Base-by-base conservation (phyloP, 2,329 filamentous ascomycete genomes). In the Dichotomopilus funicola region DNA sequence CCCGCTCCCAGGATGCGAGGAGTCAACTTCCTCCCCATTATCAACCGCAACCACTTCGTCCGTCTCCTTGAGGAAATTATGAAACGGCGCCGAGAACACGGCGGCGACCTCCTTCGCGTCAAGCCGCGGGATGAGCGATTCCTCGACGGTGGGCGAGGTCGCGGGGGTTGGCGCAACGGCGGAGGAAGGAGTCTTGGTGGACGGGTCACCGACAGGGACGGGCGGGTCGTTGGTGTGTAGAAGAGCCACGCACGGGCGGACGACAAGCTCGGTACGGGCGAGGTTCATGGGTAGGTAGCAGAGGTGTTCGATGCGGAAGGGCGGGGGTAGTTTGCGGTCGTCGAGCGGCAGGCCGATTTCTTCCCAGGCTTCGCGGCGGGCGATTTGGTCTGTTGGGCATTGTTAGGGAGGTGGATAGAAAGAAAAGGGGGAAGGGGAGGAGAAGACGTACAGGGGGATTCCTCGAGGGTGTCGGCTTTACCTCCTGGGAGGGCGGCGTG, bases 71-170 rank as follows among this genome's bases (percentile, higher is more conserved):
- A 97, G 73, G 69, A 97, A 96, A 68, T 91, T 88, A 68, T 86
- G 83, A 64, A 97, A 90, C 0, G 89, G 88, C 5, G 88, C 91
- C 5, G 89, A 92, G 73, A 97, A 97, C 37, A 97, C 90, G 45
- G 91, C 91, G 1, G 91, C 91, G 1, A 97, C 92, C 72, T 97
- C 92, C 62, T 88, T 86, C 1, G 91, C 88, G 71, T 96, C 89
- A 9, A 96, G 78, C 41, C 83, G 80, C 0, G 92, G 91, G 57
- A 89, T 89, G 71, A 91, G 80, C 58, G 77, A 81, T 62, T 86
- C 83, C 66, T 88, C 88, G 2, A 82, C 84, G 51, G 79, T 76
- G 1, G 51, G 49, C 13, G 31, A 40, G 6, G 36, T 31, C 8
- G 11, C 8, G 45, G 46, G 5, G n/a, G 41, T 9, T 13, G 19